Conservation (phyloP, 169 alveolate genomes). For the Plasmodium malariae region DNA sequence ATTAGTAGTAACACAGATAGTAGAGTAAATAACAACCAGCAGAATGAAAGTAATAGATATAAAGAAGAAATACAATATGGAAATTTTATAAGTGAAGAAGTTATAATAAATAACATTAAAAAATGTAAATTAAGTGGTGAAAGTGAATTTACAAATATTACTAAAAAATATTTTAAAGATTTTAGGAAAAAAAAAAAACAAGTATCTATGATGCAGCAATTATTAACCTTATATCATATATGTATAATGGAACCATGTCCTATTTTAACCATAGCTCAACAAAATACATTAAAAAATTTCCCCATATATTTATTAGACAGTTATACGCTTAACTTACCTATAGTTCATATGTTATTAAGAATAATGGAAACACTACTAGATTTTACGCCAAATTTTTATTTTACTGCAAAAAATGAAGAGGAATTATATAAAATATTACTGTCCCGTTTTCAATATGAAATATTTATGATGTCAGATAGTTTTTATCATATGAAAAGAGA, state of each 20-base stretch:
- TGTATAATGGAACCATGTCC: conserved; percentile 76
- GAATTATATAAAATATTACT: conserved; percentile 81
- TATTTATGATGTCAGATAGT: conserved; percentile 79
- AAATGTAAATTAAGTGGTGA: conserved; percentile 44
- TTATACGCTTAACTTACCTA: conserved; percentile 82
- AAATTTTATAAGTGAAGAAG: conserved; percentile 55
- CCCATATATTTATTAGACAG: conserved; percentile 79
- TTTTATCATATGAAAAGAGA: conserved; percentile 56
- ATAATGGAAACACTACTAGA: conserved; percentile 84
- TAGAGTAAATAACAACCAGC: not conserved
- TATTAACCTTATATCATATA: conserved; percentile 58
- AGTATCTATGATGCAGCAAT: conserved; percentile 64
- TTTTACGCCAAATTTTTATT: conserved; percentile 81
- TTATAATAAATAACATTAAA: conserved; percentile 53
- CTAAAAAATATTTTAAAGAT: conserved; percentile 46
- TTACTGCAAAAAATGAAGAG: conserved; percentile 80
- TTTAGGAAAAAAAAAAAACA: conserved; percentile 53
- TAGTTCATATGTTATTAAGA: conserved; percentile 82
- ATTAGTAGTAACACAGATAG: not conserved
- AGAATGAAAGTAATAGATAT: not conserved
- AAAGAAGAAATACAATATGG: conserved; percentile 39
- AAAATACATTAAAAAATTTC: conserved; percentile 75
- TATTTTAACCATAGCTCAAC: conserved; percentile 70
- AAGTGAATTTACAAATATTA: conserved; percentile 52
- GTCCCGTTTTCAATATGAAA: conserved; percentile 85